Evolutionary conservation across 208 protist genomes (phyloP), one percentile per base, ranked within the genome.

Genomic region (Trypanosoma avium): DNA sequence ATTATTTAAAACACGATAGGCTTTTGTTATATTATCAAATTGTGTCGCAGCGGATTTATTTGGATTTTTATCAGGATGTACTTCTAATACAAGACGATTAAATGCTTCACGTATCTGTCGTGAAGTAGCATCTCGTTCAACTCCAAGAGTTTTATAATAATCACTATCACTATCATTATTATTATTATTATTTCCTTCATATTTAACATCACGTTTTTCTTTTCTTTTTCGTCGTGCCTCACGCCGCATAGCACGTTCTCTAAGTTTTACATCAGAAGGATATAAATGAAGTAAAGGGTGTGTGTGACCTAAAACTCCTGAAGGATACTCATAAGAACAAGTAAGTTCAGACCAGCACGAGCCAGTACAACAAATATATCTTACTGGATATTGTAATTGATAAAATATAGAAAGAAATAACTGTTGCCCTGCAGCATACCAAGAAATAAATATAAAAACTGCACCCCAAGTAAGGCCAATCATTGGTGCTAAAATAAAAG

Each of bases 1-100:
- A 66, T 99, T 96, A 5, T 67, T 86, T 15, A 99, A 79, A 2
- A 99, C 88, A 29, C 99, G 95, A 80, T 99, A 99, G 7, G 98
- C 98, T 64, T 95, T 85, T 27, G 86, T 95, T 15, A 99, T 84
- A 15, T 71, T 47, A 32, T 97, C 84, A 61, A 97, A 97, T 54
- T 96, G 77, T 46, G 82, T 66, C n/a, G 81, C 84, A 4, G 93
- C 92, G 10, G 86, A 64, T n/a, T 81, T 84, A 54, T 66, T 82
- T 1, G 87, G 80, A 70, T 95, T 91, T 47, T 81, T 84, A 57
- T 97, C 94, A 3, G 94, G 94, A 60, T 97, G 94, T 15, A 94
- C 19, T 57, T 96, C 79, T n/a, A 97, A 61, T 13, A 81, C 92
- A 7, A 92, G 66, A 46, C 78, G 72, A 58, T 90, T 95, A 73